Conservation (phyloP, 352 stramenopile genomes). For the Phytophthora capsici region DNA sequence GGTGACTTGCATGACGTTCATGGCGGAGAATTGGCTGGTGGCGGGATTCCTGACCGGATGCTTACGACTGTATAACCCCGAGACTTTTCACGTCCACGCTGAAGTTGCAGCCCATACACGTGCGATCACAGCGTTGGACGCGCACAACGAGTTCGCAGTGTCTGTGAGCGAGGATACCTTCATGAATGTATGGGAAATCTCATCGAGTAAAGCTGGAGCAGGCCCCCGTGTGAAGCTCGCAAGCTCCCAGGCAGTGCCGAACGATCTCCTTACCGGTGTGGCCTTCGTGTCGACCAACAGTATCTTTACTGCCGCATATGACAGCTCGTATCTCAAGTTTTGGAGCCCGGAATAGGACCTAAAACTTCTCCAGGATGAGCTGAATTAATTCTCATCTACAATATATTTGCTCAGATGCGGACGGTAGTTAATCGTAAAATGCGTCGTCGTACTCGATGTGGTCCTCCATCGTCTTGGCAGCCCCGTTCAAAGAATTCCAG, state of each 20-base stretch:
- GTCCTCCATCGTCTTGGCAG: constrained; percentile 81
- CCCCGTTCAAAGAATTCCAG: constrained; percentile 86
- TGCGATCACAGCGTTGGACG: constrained; percentile 69
- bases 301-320: constrained; percentile 67
- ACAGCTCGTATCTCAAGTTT: constrained; percentile 73
- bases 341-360: constrained; percentile 61
- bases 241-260: constrained; percentile 66
- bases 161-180: constrained; percentile 83
- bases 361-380: constrained; percentile 15
- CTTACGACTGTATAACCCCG: constrained; percentile 62
- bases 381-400: constrained; percentile 23
- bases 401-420: constrained; percentile 23
- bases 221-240: constrained; percentile 48
- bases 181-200: constrained; percentile 77
- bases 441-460: constrained; percentile 89
- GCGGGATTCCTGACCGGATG: constrained; percentile 63
- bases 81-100: constrained; percentile 56
- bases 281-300: constrained; percentile 53
- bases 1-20: constrained; percentile 61
- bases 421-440: constrained; percentile 65
- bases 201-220: constrained; percentile 25
- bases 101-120: constrained; percentile 77
- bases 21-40: constrained; percentile 60
- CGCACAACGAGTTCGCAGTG: constrained; percentile 53
- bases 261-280: constrained; percentile 73